Evolutionary conservation across 495 filamentous ascomycete genomes (phyloP).

Genomic region (Saxophila tyrrhenica): DNA sequence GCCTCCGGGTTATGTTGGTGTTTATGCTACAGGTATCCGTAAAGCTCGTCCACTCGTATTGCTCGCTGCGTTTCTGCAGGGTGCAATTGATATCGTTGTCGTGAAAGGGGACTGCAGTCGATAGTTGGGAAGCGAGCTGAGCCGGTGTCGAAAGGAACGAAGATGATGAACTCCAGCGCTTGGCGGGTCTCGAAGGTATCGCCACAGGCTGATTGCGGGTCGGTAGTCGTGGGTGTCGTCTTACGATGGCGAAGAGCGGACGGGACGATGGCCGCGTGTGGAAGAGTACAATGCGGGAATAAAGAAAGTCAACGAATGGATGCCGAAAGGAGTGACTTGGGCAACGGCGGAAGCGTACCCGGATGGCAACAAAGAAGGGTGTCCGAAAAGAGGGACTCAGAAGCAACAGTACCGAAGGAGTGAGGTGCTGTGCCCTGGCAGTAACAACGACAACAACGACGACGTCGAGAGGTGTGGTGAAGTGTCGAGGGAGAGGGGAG

Average conservation of each 20-base stretch:
- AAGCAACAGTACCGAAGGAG: constrained; percentile 17
- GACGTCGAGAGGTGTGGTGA: not conserved
- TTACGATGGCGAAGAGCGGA: not conserved
- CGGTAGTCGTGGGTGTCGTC: not conserved
- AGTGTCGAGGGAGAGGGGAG: not conserved
- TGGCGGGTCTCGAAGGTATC: constrained; percentile 7
- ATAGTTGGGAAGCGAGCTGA: constrained; percentile 3
- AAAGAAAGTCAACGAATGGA: constrained; percentile 15
- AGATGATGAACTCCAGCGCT: constrained; percentile 10
- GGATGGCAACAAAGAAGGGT: not conserved
- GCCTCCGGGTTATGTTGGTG: not conserved
- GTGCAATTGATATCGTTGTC: not conserved
- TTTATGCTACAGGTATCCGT: not conserved
- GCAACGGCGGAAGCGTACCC: not conserved
- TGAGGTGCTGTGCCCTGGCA: constrained; percentile 12
- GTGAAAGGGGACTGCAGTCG: constrained; percentile 1
- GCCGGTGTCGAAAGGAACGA: constrained; percentile 2
- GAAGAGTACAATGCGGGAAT: not conserved
- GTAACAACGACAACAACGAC: not conserved
- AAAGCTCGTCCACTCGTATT: constrained; percentile 7
- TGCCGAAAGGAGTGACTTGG: constrained; percentile 3
- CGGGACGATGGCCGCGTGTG: not conserved
- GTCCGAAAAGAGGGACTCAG: constrained; percentile 14
- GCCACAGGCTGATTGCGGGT: not conserved
- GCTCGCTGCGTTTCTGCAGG: constrained; percentile 1